These are phyloP conservation scores for Stemphylium beticola DNA, from an alignment of 2,329 filamentous ascomycete genomes.

Conservation along the genomic window DNA sequence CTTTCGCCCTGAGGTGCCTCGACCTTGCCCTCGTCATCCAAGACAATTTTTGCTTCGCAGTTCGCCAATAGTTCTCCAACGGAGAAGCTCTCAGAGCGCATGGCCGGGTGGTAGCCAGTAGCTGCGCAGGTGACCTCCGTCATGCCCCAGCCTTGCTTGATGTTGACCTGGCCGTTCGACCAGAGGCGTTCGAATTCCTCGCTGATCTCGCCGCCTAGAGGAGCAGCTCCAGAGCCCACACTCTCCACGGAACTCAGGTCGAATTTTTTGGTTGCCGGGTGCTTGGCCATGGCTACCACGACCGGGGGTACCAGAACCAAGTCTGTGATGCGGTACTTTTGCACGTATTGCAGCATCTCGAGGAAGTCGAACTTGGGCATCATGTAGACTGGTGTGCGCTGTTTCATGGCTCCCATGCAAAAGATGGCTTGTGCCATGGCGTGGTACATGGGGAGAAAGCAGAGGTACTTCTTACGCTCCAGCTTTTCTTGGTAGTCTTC, in stretches of 20 bases:
- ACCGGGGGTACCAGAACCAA: constrained; percentile 76
- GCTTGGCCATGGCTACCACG: constrained; percentile 74
- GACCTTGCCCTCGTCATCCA: constrained; percentile 58
- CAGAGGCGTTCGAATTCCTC: constrained; percentile 65
- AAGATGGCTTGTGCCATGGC: constrained; percentile 70
- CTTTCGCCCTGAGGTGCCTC: constrained; percentile 59
- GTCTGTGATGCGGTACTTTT: constrained; percentile 71
- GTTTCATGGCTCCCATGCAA: constrained; percentile 63
- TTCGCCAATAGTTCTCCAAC: constrained; percentile 76
- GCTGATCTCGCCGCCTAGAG: constrained; percentile 54
- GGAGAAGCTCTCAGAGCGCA: constrained; percentile 51
- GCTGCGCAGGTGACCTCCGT: constrained; percentile 78
- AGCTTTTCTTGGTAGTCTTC: constrained; percentile 57
- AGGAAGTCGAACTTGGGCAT: constrained; percentile 80
- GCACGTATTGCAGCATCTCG: constrained; percentile 71
- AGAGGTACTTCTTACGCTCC: constrained; percentile 58
- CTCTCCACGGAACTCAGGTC: constrained; percentile 70
- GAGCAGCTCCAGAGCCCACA: constrained; percentile 72
- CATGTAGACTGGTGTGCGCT: constrained; percentile 72
- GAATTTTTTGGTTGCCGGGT: constrained; percentile 68
- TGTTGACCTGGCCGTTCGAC: constrained; percentile 55
- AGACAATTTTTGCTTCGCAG: constrained; percentile 69
- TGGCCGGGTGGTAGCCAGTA: constrained; percentile 66
- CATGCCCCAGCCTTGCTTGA: constrained; percentile 86
- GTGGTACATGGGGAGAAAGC: constrained; percentile 70